phyloP scores from a whole-genome alignment of 2,329 filamentous ascomycete species.

The Cladobotryum protrusum region DNA sequence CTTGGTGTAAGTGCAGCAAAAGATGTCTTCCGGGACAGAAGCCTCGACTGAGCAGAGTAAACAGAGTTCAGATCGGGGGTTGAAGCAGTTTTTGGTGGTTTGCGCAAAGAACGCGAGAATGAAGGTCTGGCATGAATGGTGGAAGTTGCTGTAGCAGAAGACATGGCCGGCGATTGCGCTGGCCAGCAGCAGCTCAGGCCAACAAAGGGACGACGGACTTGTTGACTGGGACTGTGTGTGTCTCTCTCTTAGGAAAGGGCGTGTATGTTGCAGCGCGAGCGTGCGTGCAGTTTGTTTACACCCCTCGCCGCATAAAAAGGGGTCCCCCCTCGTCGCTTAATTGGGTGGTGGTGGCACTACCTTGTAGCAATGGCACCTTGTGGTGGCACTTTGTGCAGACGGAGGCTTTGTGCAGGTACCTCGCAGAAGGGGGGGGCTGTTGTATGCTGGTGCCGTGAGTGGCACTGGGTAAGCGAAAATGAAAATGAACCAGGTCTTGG shows the following conservation, averaged over 20 bases:
- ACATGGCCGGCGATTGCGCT: conserved; percentile 11
- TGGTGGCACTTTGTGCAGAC: not conserved
- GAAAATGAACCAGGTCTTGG: conserved; percentile 2
- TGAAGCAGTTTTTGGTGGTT: conserved; percentile 44
- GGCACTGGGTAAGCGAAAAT: conserved; percentile 1
- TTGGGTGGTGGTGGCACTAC: too few species aligned
- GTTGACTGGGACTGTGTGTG: too few species aligned
- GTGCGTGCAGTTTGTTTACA: conserved; percentile 9
- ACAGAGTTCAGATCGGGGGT: conserved; percentile 53
- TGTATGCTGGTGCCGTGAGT: too few species aligned
- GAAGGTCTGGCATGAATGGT: conserved; percentile 14
- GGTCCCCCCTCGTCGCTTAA: not conserved
- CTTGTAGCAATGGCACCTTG: too few species aligned
- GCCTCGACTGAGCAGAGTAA: conserved; percentile 45
- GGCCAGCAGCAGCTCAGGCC: conserved; percentile 2
- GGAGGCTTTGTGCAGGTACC: not conserved
- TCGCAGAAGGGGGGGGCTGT: too few species aligned
- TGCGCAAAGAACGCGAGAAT: conserved; percentile 36
- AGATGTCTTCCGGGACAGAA: conserved; percentile 63
- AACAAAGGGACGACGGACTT: not conserved
- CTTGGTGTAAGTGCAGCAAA: conserved; percentile 60
- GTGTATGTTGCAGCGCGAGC: conserved; percentile 6
- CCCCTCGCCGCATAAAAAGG: conserved; percentile 4
- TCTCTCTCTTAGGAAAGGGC: not conserved
- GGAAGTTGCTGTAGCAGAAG: conserved; percentile 16